phyloP scores from a whole-genome alignment of 1,139 yeast species.

The Kazachstania sp. region DNA sequence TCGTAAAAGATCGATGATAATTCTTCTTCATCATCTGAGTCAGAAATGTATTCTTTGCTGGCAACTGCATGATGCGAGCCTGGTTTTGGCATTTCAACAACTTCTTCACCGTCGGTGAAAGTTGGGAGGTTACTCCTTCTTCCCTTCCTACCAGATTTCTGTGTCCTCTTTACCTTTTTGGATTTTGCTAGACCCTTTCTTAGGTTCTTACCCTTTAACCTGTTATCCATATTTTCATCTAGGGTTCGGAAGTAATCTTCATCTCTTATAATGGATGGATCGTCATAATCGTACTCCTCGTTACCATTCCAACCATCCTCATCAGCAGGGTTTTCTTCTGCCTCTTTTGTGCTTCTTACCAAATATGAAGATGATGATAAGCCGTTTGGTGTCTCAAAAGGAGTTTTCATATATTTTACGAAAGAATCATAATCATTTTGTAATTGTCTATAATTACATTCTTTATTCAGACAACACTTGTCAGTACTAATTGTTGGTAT shows the following conservation, averaged over 20 bases:
- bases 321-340: slow-evolving; percentile 1
- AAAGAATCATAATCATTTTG: slow-evolving; percentile 14
- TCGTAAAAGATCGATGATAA: slow-evolving; percentile 27
- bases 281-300: slow-evolving; percentile 18
- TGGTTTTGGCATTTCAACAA: neutral
- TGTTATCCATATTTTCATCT: slow-evolving; percentile 7
- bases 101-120: slow-evolving; percentile 10
- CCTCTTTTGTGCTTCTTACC: slow-evolving; percentile 14
- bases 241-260: slow-evolving; percentile 26
- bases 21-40: slow-evolving; percentile 25
- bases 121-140: slow-evolving; percentile 10
- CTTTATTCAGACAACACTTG: slow-evolving; percentile 18
- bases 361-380: slow-evolving; percentile 23
- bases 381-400: slow-evolving; percentile 29
- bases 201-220: slow-evolving; percentile 4
- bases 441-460: slow-evolving; percentile 12
- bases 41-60: slow-evolving; percentile 29
- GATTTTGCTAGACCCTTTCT: slow-evolving; percentile 20
- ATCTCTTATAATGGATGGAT: slow-evolving; percentile 13
- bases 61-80: slow-evolving; percentile 11
- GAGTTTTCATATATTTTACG: slow-evolving; percentile 18
- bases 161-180: slow-evolving; percentile 6
- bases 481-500: slow-evolving; percentile 20
- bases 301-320: slow-evolving; percentile 19
- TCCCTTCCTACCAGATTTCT: slow-evolving; percentile 5